Conservation (phyloP, 352 stramenopile genomes). For the Phytophthora vignae region DNA sequence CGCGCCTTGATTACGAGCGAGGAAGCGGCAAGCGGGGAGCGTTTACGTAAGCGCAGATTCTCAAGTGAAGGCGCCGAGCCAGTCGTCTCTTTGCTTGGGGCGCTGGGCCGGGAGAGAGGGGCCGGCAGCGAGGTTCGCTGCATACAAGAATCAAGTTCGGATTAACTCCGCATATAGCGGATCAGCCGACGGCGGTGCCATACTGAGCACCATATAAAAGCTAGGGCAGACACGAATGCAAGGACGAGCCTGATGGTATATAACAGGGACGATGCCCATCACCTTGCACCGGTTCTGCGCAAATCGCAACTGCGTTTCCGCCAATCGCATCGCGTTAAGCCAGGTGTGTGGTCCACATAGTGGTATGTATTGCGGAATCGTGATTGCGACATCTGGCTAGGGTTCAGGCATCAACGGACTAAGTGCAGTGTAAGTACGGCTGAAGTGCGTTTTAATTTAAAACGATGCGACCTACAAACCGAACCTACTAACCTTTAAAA, state of each 20-base stretch:
- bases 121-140: background rate
- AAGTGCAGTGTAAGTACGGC: background rate
- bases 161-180: background rate
- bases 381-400: slow-evolving; percentile 34
- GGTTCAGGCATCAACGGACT: background rate
- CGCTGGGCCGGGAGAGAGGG: background rate
- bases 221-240: background rate
- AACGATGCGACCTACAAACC: too few species aligned
- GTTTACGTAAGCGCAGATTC: slow-evolving; percentile 62
- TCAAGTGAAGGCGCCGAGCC: slow-evolving; percentile 38
- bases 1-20: slow-evolving; percentile 47
- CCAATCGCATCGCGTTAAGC: slow-evolving; percentile 11
- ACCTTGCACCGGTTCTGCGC: background rate
- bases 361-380: slow-evolving; percentile 10
- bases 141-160: background rate
- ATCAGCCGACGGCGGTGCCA: background rate
- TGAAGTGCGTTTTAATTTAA: too few species aligned
- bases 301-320: slow-evolving; percentile 7
- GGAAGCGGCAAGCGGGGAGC: background rate
- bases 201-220: background rate
- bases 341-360: background rate
- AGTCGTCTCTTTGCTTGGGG: slow-evolving; percentile 17
- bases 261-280: slow-evolving; percentile 6
- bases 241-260: background rate
- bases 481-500: too few species aligned